A percentile compares a stretch with the other conserved stretches of the same genome.
These are phyloP conservation scores for Geotrichum aggregatum DNA, from an alignment of 1,139 yeast species.

Conservation along the genomic window DNA sequence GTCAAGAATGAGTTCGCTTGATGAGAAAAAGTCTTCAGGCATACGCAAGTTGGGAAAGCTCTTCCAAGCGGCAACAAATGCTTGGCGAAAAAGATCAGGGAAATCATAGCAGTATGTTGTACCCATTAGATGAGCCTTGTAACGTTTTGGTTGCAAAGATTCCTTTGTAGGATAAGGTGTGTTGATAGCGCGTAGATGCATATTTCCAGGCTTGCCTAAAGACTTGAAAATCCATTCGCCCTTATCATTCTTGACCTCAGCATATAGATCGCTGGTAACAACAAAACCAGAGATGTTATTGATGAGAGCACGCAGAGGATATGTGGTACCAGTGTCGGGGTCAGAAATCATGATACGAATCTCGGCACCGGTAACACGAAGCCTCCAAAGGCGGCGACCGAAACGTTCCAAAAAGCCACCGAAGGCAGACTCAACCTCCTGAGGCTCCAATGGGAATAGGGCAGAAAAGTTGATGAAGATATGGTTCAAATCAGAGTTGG, in stretches of 20 bases:
- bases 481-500: conserved; percentile 95
- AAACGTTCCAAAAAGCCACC: conserved; percentile 97
- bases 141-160: conserved; percentile 96
- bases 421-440: conserved; percentile 95
- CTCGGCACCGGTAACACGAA: conserved; percentile 96
- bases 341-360: conserved; percentile 93
- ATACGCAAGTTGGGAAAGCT: conserved; percentile 48
- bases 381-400: conserved; percentile 94
- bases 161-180: conserved; percentile 97
- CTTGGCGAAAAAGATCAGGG: conserved; percentile 97
- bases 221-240: conserved; percentile 98
- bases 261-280: conserved; percentile 89
- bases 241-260: conserved; percentile 84
- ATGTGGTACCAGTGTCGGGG: conserved; percentile 72
- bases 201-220: conserved; percentile 77
- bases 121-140: conserved; percentile 97
- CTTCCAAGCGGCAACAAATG: conserved; percentile 81
- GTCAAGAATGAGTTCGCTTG: conserved; percentile 79
- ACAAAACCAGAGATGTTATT: conserved; percentile 96
- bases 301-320: conserved; percentile 94
- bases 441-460: conserved; percentile 87
- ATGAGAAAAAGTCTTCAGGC: conserved; percentile 74
- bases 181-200: conserved; percentile 94
- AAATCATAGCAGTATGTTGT: conserved; percentile 97
- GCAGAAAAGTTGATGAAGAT: conserved; percentile 95